These are phyloP conservation scores for Triticum monococcum DNA, from an alignment of 176 grass and related monocot species.

Conservation along the genomic window DNA sequence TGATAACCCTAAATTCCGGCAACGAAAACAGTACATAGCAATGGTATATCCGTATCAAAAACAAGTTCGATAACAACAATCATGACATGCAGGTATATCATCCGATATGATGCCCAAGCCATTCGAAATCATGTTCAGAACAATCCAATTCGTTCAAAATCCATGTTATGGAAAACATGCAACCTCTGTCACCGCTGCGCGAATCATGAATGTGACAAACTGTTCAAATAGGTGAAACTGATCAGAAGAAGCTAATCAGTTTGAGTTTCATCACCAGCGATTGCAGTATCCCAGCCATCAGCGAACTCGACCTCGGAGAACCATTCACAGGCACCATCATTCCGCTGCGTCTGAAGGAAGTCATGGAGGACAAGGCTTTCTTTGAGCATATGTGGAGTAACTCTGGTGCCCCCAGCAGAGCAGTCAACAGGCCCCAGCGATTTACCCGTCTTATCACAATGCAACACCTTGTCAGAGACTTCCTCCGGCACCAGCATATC, in stretches of 20 bases:
- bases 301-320: background rate
- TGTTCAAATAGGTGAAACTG: background rate
- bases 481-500: background rate
- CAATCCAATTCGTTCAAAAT: background rate
- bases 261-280: background rate
- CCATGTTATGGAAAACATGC: background rate
- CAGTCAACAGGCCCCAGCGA: background rate
- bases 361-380: conserved; percentile 17
- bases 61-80: background rate
- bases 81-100: background rate
- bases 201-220: background rate
- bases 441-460: background rate
- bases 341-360: background rate
- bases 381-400: conserved; percentile 14
- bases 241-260: background rate
- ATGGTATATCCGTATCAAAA: background rate
- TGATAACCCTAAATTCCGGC: background rate
- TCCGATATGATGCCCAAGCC: background rate
- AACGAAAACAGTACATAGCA: background rate
- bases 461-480: background rate
- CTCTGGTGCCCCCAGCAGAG: background rate
- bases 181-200: background rate
- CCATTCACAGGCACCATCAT: background rate
- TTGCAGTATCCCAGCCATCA: background rate
- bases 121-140: background rate